Evolutionary conservation across 2,329 filamentous ascomycete species (phyloP).

Genomic region (Pezicula neosporulosa): DNA sequence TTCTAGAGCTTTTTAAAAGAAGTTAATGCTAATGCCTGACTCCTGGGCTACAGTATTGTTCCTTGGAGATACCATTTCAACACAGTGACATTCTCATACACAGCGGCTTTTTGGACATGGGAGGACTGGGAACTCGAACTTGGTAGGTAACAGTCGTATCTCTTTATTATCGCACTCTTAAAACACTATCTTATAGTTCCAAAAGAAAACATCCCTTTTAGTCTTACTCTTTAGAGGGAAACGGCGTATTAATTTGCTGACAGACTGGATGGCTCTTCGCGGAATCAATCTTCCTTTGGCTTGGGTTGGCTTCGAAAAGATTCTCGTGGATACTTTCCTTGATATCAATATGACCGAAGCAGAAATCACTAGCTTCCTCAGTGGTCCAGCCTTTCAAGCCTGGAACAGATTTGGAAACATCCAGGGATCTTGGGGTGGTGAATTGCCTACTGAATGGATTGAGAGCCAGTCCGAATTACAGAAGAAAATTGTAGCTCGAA

Average conservation of each 20-base stretch:
- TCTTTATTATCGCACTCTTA: no score
- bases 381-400: slow-evolving; percentile 46
- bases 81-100: slow-evolving; percentile 51
- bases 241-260: no score
- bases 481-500: slow-evolving; percentile 43
- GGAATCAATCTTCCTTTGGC: slow-evolving; percentile 48
- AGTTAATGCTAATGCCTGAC: no score
- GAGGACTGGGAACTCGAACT: slow-evolving; percentile 49
- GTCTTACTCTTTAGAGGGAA: no score
- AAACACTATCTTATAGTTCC: no score
- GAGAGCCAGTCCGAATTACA: slow-evolving; percentile 43
- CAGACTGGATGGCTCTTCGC: slow-evolving; percentile 46
- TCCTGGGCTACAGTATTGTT: slow-evolving; percentile 28
- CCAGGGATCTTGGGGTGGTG: slow-evolving; percentile 44
- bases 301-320: slow-evolving; percentile 49
- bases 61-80: slow-evolving; percentile 49
- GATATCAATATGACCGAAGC: slow-evolving; percentile 39
- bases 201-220: no score
- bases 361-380: slow-evolving; percentile 44
- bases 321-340: slow-evolving; percentile 43
- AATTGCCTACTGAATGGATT: slow-evolving; percentile 42
- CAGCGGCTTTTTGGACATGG: slow-evolving; percentile 48
- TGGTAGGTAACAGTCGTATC: slow-evolving; percentile 11
- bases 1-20: no score
- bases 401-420: slow-evolving; percentile 55